Evolutionary conservation across 2,329 filamentous ascomycete species (phyloP), one percentile per base, ranked within the genome.

Genomic region (Tolypocladium paradoxum): DNA sequence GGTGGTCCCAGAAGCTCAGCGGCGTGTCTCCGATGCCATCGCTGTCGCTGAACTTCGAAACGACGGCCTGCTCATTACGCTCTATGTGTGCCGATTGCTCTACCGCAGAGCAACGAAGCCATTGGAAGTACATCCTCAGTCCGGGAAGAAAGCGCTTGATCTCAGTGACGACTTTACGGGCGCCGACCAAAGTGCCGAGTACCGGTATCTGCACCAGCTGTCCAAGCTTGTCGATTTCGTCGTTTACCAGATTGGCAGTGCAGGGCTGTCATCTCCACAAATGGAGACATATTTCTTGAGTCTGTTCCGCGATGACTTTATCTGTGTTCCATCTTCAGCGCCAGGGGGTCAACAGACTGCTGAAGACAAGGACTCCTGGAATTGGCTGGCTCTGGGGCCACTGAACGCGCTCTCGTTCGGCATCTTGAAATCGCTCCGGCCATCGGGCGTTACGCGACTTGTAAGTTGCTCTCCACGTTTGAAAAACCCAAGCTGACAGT

Each of bases 41-140:
- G 18, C 35, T 38, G 22, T 64, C 9, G 63, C 60, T 4, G 64
- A 70, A 49, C 51, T 68, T 11, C 62, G 63, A 36, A 61, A 60
- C 12, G 69, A 73, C 49, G 75, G 73, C 48, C 57, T 75, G n/a
- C 63, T 71, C 6, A 62, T 72, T 33, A 63, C 67, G 20, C 58
- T 76, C 2, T 68, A 68, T 20, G 55, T 73, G 11, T 64, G 69
- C 12, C 64, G 68, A 16, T 61, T 66, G 22, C 64, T 78, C 3
- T 78, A 77, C 56, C 67, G 68, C 8, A 66, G 68, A 20, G 68
- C 70, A 5, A 73, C 71, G 1, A 66, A 64, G 37, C 50, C 57
- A 7, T 57, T 65, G 27, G 57, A 60, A 1, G 53, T 56, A 3
- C 56, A 63, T 9, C 50, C 57, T 5, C 53, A 55, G 16, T 56